Percentiles rank a stretch among this genome's conserved stretches.
Conservation (phyloP, 2,329 filamentous ascomycete genomes). For the Cryphonectria naterciae region DNA sequence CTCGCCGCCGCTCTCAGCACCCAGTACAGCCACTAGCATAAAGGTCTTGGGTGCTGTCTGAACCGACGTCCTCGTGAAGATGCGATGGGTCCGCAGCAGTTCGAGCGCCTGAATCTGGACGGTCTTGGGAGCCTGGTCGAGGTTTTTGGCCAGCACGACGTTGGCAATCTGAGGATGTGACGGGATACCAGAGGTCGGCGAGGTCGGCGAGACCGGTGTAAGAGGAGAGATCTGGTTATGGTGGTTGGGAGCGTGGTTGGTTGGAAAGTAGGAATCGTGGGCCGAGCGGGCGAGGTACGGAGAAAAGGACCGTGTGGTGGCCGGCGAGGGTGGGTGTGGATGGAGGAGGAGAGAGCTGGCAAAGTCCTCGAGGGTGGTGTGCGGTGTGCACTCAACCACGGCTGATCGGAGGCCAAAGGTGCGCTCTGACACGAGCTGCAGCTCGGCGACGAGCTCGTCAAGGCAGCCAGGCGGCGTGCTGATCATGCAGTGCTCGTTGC, state of each 20-base stretch:
- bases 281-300: constrained; percentile 29
- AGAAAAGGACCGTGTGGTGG: constrained; percentile 32
- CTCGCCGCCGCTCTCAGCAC: constrained; percentile 49
- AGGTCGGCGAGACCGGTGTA: constrained; percentile 33
- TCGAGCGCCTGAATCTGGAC: constrained; percentile 83
- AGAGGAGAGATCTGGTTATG: constrained; percentile 32
- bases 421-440: constrained; percentile 69
- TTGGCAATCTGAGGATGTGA: constrained; percentile 66
- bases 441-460: constrained; percentile 72
- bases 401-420: constrained; percentile 74
- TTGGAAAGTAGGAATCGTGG: constrained; percentile 34
- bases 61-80: constrained; percentile 75
- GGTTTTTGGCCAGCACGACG: constrained; percentile 78
- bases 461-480: constrained; percentile 68
- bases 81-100: constrained; percentile 77
- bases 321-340: constrained; percentile 46
- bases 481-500: constrained; percentile 86
- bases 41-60: constrained; percentile 78
- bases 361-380: constrained; percentile 82
- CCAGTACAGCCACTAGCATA: constrained; percentile 76
- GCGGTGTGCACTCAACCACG: constrained; percentile 72
- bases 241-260: constrained; percentile 23
- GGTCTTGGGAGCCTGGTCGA: constrained; percentile 72
- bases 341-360: constrained; percentile 67
- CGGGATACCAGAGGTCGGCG: constrained; percentile 11